Percentiles rank a stretch among this genome's conserved stretches.
Conservation (phyloP, 1,284 basidiomycete species). For the Ganoderma meredithae region DNA sequence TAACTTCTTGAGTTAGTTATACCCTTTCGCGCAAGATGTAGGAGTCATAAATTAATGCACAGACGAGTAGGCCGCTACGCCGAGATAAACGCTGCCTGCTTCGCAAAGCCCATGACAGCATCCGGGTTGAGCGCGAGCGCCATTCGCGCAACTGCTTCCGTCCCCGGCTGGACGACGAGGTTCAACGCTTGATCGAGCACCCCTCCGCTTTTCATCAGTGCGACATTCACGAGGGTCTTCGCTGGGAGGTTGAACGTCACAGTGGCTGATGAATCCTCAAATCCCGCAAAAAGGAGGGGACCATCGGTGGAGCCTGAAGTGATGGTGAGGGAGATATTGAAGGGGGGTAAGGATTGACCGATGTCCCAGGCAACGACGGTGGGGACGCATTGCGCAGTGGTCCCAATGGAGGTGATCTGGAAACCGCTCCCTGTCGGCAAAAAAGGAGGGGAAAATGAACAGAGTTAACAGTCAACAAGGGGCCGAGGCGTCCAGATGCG, state of each 20-base stretch:
- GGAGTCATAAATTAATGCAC: neutral
- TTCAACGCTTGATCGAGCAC: neutral
- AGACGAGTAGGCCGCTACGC: neutral
- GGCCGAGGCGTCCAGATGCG: constrained; percentile 3
- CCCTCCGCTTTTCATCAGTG: neutral
- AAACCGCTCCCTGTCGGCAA: neutral
- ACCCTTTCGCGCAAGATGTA: neutral
- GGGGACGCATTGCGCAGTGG: neutral
- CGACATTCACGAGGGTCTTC: neutral
- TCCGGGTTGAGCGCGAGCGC: neutral
- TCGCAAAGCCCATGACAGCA: neutral
- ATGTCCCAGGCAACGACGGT: neutral
- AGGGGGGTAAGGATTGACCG: neutral
- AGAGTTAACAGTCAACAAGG: neutral
- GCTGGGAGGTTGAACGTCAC: neutral
- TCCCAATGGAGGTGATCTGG: neutral
- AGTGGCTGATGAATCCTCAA: neutral
- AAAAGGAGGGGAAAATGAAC: neutral
- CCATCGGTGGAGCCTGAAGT: neutral
- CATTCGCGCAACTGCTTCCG: neutral
- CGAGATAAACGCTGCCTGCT: neutral
- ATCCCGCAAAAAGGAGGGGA: neutral
- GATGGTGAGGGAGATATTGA: neutral
- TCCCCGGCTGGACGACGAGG: constrained; percentile 2
- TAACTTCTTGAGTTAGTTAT: neutral